Conservation (phyloP, 257 asterid species). For the Cynanchum wilfordii region DNA sequence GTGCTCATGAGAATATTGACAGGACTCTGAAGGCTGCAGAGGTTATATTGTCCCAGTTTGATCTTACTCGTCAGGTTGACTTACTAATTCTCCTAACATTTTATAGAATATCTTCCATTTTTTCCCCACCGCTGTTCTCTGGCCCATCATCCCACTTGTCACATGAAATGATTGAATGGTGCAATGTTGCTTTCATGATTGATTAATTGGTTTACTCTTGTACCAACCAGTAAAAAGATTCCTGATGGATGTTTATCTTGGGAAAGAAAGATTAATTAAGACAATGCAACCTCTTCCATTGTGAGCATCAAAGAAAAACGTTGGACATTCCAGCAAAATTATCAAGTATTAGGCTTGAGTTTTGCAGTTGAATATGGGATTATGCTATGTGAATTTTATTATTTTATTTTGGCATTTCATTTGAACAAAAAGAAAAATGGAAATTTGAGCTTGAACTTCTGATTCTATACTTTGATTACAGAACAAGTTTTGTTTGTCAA, state of each 20-base stretch:
- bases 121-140: not conserved
- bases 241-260: not conserved
- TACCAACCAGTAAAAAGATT: not conserved
- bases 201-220: slow-evolving; percentile 1
- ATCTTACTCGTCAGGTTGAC: slow-evolving; percentile 82
- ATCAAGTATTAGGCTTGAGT: not conserved
- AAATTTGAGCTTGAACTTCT: not conserved
- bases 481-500: not conserved
- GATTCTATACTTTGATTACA: not conserved
- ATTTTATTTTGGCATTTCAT: not conserved
- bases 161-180: not conserved
- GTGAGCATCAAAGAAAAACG: not conserved
- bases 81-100: not conserved
- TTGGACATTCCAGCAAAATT: not conserved
- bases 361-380: not conserved
- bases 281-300: not conserved
- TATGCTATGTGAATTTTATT: not conserved
- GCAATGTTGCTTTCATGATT: not conserved
- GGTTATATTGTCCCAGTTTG: slow-evolving; percentile 83
- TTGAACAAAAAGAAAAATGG: not conserved
- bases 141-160: not conserved
- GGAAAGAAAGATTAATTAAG: not conserved
- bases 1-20: slow-evolving; percentile 96
- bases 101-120: not conserved
- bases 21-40: slow-evolving; percentile 93